A percentile compares a stretch with the other conserved stretches of the same genome.
Evolutionary conservation across 257 asterid genomes (phyloP).

Genomic region (Jasminum sambac): DNA sequence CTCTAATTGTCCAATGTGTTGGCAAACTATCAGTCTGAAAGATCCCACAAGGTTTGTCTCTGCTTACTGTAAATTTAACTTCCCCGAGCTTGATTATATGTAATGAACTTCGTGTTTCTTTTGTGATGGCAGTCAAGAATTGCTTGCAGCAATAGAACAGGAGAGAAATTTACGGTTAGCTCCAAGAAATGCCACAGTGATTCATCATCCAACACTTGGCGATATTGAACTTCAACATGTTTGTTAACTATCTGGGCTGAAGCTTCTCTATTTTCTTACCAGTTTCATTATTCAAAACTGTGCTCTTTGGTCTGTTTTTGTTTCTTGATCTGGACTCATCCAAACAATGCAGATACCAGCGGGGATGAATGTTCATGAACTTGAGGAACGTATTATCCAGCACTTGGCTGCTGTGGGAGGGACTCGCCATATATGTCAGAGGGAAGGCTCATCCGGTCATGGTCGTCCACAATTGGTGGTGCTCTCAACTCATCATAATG

Average conservation of each 20-base stretch:
- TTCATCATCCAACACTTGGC: slow-evolving; percentile 74
- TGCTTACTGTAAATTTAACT: neutral
- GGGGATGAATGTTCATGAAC: slow-evolving; percentile 60
- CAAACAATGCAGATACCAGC: slow-evolving; percentile 58
- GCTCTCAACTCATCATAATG: slow-evolving; percentile 52
- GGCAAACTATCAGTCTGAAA: slow-evolving; percentile 82
- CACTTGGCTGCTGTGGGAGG: slow-evolving; percentile 93
- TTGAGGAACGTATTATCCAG: slow-evolving; percentile 83
- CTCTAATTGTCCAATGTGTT: slow-evolving; percentile 97
- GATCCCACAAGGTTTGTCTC: slow-evolving; percentile 67
- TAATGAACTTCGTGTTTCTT: neutral
- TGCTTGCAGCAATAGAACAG: slow-evolving; percentile 78
- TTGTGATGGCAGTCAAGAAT: slow-evolving; percentile 69
- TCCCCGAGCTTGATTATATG: neutral
- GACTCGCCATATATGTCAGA: slow-evolving; percentile 57
- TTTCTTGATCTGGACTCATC: slow-evolving; percentile 15
- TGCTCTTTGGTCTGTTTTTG: slow-evolving; percentile 15
- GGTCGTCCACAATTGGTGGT: slow-evolving; percentile 57
- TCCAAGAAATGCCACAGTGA: slow-evolving; percentile 66
- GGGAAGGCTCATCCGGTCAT: slow-evolving; percentile 59
- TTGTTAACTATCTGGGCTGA: slow-evolving; percentile 27
- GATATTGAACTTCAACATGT: slow-evolving; percentile 79
- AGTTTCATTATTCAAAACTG: slow-evolving; percentile 7
- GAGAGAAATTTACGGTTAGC: slow-evolving; percentile 63
- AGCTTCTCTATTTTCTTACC: neutral